Evolutionary conservation across 352 stramenopile species (phyloP).

Genomic region (Pythium rhizo-oryzae): DNA sequence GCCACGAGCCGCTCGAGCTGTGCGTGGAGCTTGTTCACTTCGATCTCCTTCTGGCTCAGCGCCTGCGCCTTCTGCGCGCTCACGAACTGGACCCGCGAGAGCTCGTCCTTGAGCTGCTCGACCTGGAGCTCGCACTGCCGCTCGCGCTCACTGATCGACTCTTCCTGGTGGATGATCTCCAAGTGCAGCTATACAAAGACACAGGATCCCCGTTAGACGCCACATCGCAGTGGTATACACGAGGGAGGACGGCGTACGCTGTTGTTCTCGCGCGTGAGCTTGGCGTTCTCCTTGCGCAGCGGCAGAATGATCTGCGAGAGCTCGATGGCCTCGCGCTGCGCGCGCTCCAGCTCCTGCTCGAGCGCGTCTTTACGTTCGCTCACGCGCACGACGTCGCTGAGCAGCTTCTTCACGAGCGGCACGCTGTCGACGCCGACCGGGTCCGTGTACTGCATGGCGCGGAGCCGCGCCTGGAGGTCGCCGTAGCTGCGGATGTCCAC

Average conservation of each 20-base stretch:
- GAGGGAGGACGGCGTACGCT: slow-evolving; percentile 39
- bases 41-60: slow-evolving; percentile 62
- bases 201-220: not conserved
- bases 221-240: no score
- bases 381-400: slow-evolving; percentile 47
- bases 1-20: slow-evolving; percentile 63
- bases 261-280: slow-evolving; percentile 78
- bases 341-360: slow-evolving; percentile 53
- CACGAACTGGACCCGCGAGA: slow-evolving; percentile 74
- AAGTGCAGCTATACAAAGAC: slow-evolving; percentile 53
- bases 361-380: slow-evolving; percentile 36
- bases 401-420: slow-evolving; percentile 53
- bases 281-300: slow-evolving; percentile 78
- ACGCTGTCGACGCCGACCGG: slow-evolving; percentile 66
- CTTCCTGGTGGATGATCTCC: slow-evolving; percentile 84
- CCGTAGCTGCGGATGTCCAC: slow-evolving; percentile 54
- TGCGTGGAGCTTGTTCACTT: slow-evolving; percentile 63
- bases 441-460: slow-evolving; percentile 62
- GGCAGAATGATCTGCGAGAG: slow-evolving; percentile 68
- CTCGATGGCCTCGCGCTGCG: slow-evolving; percentile 62
- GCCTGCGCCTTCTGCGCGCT: slow-evolving; percentile 59
- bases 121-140: slow-evolving; percentile 64
- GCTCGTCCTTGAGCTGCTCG: slow-evolving; percentile 68
- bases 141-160: slow-evolving; percentile 67
- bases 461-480: slow-evolving; percentile 61